A percentile compares a stretch with the other conserved stretches of the same genome.
These are phyloP conservation scores for Arabidopsis hybrid DNA, from an alignment of 441 rosid species.

Conservation along the genomic window DNA sequence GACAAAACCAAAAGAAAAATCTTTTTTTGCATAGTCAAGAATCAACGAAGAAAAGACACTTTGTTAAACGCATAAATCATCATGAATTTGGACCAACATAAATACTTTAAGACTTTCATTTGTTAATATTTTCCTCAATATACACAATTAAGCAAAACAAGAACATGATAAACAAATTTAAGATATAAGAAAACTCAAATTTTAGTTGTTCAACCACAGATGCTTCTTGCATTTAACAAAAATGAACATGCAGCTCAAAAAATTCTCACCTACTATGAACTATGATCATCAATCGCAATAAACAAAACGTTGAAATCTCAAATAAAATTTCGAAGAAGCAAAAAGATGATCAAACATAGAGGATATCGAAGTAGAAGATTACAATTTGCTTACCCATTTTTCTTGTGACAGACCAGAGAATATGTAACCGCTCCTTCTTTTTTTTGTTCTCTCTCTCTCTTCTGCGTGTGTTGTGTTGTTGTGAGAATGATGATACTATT, in stretches of 20 bases:
- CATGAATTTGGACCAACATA: conserved; percentile 37
- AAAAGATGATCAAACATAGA: conserved; percentile 34
- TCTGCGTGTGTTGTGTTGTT: conserved; percentile 6
- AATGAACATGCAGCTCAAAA: conserved; percentile 33
- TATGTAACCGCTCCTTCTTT: conserved; percentile 15
- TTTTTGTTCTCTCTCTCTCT: not conserved
- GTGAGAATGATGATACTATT: conserved; percentile 40
- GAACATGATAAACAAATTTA: conserved; percentile 14
- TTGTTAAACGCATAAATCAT: conserved; percentile 32
- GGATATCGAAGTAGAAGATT: conserved; percentile 32
- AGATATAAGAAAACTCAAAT: not conserved
- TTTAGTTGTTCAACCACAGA: conserved; percentile 15
- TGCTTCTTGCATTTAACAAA: conserved; percentile 28
- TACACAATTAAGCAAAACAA: conserved; percentile 7
- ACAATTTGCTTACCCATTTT: conserved; percentile 49
- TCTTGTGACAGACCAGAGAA: conserved; percentile 45
- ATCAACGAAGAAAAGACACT: conserved; percentile 35
- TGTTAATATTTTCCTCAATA: not conserved
- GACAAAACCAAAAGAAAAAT: not conserved
- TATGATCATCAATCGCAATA: conserved; percentile 34
- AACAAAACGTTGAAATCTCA: conserved; percentile 20
- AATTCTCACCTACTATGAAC: conserved; percentile 9
- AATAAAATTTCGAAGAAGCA: conserved; percentile 25
- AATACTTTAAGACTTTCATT: conserved; percentile 17
- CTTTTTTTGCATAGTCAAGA: conserved; percentile 36